Percentiles rank a stretch among this genome's conserved stretches.
Evolutionary conservation across 805 yeast genomes (phyloP).

Genomic region (Saturnispora dispora): DNA sequence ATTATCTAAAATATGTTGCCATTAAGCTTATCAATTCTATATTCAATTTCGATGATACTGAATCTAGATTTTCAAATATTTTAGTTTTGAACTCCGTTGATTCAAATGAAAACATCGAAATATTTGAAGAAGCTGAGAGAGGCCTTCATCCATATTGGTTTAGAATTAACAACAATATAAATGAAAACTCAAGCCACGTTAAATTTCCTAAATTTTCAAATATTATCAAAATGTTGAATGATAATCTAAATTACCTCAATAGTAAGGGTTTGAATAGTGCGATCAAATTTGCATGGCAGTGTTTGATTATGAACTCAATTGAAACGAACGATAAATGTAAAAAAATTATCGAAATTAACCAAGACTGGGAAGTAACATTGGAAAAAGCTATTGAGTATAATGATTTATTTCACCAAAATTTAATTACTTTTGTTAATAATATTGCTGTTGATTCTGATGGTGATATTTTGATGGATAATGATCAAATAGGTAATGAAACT

Average conservation of each 20-base stretch:
- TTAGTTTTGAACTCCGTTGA: constrained; percentile 46
- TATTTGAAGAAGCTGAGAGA: constrained; percentile 66
- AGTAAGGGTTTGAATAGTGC: constrained; percentile 28
- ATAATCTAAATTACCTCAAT: constrained; percentile 15
- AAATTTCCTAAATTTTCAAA: constrained; percentile 47
- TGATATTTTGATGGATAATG: constrained; percentile 10
- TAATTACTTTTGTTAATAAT: constrained; percentile 16
- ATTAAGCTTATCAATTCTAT: constrained; percentile 56
- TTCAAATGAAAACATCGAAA: constrained; percentile 14
- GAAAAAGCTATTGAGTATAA: constrained; percentile 65
- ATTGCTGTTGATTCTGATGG: constrained; percentile 13
- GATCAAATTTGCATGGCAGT: constrained; percentile 44
- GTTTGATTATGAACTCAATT: constrained; percentile 58
- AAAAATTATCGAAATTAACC: constrained; percentile 52
- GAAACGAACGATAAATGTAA: constrained; percentile 33
- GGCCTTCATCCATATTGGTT: constrained; percentile 86
- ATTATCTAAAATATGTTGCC: constrained; percentile 42
- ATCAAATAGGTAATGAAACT: no score
- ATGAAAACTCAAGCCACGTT: constrained; percentile 7
- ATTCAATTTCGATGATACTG: constrained; percentile 57
- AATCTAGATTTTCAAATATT: constrained; percentile 59
- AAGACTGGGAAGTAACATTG: constrained; percentile 62
- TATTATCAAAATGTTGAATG: constrained; percentile 28
- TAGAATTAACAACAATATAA: constrained; percentile 26
- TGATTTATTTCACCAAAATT: constrained; percentile 33